phyloP scores from a whole-genome alignment of 257 asterid genomes.

The Perilla frutescens region DNA sequence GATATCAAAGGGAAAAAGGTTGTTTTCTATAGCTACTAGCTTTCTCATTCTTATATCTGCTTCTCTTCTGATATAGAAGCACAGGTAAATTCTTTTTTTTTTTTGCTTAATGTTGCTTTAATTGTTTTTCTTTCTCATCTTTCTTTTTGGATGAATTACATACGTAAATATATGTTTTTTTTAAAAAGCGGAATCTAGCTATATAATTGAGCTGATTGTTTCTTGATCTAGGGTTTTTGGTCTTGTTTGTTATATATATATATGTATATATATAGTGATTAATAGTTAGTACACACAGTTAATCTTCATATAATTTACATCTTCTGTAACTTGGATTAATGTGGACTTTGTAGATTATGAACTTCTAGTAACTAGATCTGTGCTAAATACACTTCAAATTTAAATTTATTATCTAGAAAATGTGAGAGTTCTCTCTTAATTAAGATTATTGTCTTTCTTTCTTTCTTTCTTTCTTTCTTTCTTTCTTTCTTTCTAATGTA shows the following conservation, averaged over 20 bases:
- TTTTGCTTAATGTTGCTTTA: constrained; percentile 13
- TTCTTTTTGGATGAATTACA: background rate
- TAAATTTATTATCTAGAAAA: background rate
- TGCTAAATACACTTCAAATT: background rate
- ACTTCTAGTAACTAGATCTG: constrained; percentile 35
- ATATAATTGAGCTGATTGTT: constrained; percentile 22
- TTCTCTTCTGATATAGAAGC: background rate
- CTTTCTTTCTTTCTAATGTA: background rate
- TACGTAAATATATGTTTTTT: constrained; percentile 8
- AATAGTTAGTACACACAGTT: constrained; percentile 5
- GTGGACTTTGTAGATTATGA: constrained; percentile 15
- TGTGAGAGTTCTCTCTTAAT: background rate
- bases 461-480: constrained; percentile 10
- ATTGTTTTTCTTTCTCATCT: background rate
- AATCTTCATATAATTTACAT: background rate
- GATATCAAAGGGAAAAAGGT: constrained; percentile 34
- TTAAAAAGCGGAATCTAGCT: constrained; percentile 11
- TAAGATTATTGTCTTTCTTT: background rate
- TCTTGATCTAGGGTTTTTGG: constrained; percentile 53
- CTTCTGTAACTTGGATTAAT: background rate
- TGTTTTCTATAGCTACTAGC: background rate
- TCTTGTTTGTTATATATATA: constrained; percentile 8
- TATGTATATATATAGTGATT: background rate
- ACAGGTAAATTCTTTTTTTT: constrained; percentile 34
- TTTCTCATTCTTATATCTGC: background rate